Conservation (phyloP, 1,284 basidiomycete genomes). For the Boletus sp. region DNA sequence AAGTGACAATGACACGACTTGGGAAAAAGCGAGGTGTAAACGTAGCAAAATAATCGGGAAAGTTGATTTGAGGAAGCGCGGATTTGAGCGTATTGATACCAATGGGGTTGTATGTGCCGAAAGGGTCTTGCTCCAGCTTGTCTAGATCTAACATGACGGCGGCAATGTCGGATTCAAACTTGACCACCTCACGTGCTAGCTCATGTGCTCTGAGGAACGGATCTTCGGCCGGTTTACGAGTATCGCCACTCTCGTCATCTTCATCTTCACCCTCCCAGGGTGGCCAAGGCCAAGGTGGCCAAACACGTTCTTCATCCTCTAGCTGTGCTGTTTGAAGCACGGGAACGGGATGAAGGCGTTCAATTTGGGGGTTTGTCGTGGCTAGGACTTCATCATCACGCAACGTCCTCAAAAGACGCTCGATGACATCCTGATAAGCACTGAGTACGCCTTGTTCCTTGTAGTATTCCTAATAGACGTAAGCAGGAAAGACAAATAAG, state of each 20-base stretch:
- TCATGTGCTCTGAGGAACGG: conserved; percentile 54
- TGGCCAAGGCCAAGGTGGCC: conserved; percentile 91
- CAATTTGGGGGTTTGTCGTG: conserved; percentile 10
- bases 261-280: conserved; percentile 70
- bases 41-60: conserved; percentile 82
- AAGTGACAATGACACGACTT: conserved; percentile 76
- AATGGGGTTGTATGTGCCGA: conserved; percentile 89
- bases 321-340: conserved; percentile 37
- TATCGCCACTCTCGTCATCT: conserved; percentile 51
- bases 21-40: conserved; percentile 85
- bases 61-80: conserved; percentile 78
- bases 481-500: conserved; percentile 5
- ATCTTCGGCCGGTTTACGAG: conserved; percentile 42
- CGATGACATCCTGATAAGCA: conserved; percentile 74
- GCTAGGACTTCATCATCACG: conserved; percentile 48
- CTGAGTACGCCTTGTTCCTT: conserved; percentile 73
- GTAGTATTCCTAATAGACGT: conserved; percentile 78
- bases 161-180: conserved; percentile 84
- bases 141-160: conserved; percentile 82
- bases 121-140: conserved; percentile 74
- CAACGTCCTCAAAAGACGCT: conserved; percentile 68
- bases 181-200: conserved; percentile 75
- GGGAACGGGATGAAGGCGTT: conserved; percentile 25
- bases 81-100: conserved; percentile 70
- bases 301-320: conserved; percentile 61